These are phyloP conservation scores for Suillus paluster DNA, from an alignment of 768 basidiomycete species.

Conservation along the genomic window DNA sequence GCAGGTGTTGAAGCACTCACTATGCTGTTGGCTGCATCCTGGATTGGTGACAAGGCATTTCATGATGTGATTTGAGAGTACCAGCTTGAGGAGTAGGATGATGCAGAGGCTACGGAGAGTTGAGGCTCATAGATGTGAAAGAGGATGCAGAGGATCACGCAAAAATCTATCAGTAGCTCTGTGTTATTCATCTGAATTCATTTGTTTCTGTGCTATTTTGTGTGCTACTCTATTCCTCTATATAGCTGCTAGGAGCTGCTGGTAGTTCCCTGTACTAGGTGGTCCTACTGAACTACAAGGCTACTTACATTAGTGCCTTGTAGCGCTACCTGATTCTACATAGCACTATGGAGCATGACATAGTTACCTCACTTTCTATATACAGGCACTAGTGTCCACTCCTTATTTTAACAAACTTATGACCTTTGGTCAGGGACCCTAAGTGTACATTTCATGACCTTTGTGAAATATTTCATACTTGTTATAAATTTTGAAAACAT, in stretches of 20 bases:
- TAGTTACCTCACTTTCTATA: too few relatives aligned
- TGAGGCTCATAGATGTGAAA: too few relatives aligned
- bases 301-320: too few relatives aligned
- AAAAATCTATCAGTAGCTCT: background rate
- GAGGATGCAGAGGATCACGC: too few relatives aligned
- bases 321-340: background rate
- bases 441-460: too few relatives aligned
- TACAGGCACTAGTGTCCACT: too few relatives aligned
- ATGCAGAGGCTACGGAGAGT: background rate
- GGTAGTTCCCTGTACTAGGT: background rate
- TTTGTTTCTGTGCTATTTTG: background rate
- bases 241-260: background rate
- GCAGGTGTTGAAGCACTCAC: slow-evolving; percentile 4
- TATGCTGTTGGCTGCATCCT: background rate
- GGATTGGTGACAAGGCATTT: background rate
- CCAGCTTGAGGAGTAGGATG: slow-evolving; percentile 8
- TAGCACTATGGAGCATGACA: background rate
- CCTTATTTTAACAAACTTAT: too few relatives aligned
- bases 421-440: too few relatives aligned
- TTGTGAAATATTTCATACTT: too few relatives aligned
- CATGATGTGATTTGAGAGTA: background rate
- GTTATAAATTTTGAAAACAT: too few relatives aligned
- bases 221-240: background rate
- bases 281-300: too few relatives aligned
- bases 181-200: background rate